These are phyloP conservation scores for Zangia roseola DNA, from an alignment of 768 basidiomycete species.

Conservation along the genomic window DNA sequence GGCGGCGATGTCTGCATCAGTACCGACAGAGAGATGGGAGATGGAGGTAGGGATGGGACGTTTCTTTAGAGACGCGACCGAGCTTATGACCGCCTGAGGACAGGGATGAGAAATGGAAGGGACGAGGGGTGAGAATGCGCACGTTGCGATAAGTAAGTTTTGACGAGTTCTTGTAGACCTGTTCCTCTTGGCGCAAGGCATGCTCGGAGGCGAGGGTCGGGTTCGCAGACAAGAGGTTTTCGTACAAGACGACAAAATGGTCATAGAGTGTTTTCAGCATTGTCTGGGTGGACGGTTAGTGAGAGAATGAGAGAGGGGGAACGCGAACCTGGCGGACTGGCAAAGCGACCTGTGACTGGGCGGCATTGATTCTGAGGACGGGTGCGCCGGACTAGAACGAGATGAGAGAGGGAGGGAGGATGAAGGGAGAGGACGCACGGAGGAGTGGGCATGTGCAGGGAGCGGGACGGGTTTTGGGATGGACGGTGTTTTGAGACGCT, in stretches of 20 bases:
- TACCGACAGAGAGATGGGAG: slow-evolving; percentile 75
- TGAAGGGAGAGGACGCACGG: slow-evolving; percentile 21
- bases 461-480: slow-evolving; percentile 42
- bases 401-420: too few species aligned
- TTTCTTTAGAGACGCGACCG: slow-evolving; percentile 51
- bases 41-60: slow-evolving; percentile 54
- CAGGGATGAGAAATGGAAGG: slow-evolving; percentile 10
- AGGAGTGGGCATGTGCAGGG: slow-evolving; percentile 37
- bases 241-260: slow-evolving; percentile 70
- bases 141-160: slow-evolving; percentile 86
- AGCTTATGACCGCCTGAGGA: slow-evolving; percentile 49
- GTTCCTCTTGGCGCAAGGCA: slow-evolving; percentile 77
- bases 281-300: slow-evolving; percentile 39
- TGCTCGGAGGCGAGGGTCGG: slow-evolving; percentile 73
- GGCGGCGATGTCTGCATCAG: slow-evolving; percentile 58
- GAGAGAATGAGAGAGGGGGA: too few species aligned
- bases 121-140: slow-evolving; percentile 19
- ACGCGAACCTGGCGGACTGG: slow-evolving; percentile 67
- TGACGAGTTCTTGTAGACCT: slow-evolving; percentile 70
- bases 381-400: slow-evolving; percentile 57
- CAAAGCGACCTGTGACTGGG: slow-evolving; percentile 67
- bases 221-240: slow-evolving; percentile 47
- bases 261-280: slow-evolving; percentile 76
- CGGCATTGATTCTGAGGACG: slow-evolving; percentile 61
- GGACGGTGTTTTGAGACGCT: slow-evolving; percentile 56